Percentiles rank a stretch among this genome's conserved stretches.
These are phyloP conservation scores for Yamadazyma jaroonii DNA, from an alignment of 1,139 yeast species.

Conservation along the genomic window DNA sequence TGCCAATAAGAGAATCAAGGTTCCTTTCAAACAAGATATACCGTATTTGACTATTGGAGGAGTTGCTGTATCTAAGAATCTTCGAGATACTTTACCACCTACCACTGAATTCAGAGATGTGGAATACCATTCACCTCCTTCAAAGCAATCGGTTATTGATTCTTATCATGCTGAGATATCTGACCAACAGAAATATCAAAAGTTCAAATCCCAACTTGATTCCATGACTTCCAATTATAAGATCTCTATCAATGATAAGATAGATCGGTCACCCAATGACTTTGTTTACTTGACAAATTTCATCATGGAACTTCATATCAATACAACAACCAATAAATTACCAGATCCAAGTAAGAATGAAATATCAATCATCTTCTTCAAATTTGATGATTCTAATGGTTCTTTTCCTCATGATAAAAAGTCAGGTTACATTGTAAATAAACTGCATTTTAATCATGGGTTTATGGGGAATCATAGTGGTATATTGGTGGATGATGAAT, in stretches of 20 bases:
- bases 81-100: background rate
- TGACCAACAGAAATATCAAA: slow-evolving; percentile 12
- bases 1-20: slow-evolving; percentile 61
- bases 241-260: slow-evolving; percentile 28
- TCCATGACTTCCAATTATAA: slow-evolving; percentile 38
- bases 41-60: slow-evolving; percentile 7
- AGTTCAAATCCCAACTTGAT: slow-evolving; percentile 29
- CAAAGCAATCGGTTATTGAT: slow-evolving; percentile 17
- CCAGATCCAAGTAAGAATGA: slow-evolving; percentile 72
- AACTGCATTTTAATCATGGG: slow-evolving; percentile 1
- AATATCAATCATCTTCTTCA: slow-evolving; percentile 61
- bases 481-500: slow-evolving; percentile 3
- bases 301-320: slow-evolving; percentile 65
- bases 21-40: slow-evolving; percentile 23
- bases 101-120: slow-evolving; percentile 16
- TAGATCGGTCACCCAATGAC: slow-evolving; percentile 42
- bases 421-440: slow-evolving; percentile 19
- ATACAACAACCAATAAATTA: slow-evolving; percentile 42
- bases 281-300: slow-evolving; percentile 53
- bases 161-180: slow-evolving; percentile 21
- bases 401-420: slow-evolving; percentile 18
- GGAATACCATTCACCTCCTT: slow-evolving; percentile 35
- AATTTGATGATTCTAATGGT: slow-evolving; percentile 45
- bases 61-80: slow-evolving; percentile 2
- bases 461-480: background rate